Evolutionary conservation across 1,139 yeast species (phyloP).

Genomic region (Eremothecium gossypii): DNA sequence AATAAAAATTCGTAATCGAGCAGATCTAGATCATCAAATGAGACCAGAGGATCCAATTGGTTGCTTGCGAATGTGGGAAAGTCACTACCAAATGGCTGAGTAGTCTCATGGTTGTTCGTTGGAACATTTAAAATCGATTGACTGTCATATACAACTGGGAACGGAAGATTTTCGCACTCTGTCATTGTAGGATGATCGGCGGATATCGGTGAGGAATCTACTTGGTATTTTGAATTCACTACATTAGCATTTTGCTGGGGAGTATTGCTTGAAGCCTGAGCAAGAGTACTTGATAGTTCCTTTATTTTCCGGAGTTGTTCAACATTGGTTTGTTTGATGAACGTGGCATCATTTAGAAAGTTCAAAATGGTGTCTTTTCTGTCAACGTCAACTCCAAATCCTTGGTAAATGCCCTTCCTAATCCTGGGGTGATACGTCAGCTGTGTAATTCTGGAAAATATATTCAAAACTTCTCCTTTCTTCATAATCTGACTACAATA

Average conservation of each 20-base stretch:
- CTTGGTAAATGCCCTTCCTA: constrained; percentile 7
- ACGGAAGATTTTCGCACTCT: constrained; percentile 1
- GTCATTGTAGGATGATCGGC: neutral
- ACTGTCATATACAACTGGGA: neutral
- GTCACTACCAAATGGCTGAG: neutral
- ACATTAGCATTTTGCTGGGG: neutral
- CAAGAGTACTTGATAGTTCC: constrained; percentile 1
- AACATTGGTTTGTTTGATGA: neutral
- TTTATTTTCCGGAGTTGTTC: neutral
- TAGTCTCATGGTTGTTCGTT: neutral
- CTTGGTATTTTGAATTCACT: too few relatives aligned
- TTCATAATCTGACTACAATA: constrained; percentile 20
- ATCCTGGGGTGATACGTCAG: constrained; percentile 6
- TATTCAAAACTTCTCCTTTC: constrained; percentile 21
- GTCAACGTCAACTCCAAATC: constrained; percentile 10
- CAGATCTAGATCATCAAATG: constrained; percentile 13
- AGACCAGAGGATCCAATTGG: constrained; percentile 1
- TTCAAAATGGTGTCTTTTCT: constrained; percentile 6
- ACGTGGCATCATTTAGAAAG: constrained; percentile 6
- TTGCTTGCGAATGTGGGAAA: neutral
- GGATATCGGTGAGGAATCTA: neutral
- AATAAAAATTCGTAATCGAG: constrained; percentile 26
- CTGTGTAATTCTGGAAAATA: constrained; percentile 11
- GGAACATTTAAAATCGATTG: neutral
- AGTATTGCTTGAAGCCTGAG: neutral